Evolutionary conservation across 768 basidiomycete species (phyloP).

Genomic region (Filobasidium wieringae): DNA sequence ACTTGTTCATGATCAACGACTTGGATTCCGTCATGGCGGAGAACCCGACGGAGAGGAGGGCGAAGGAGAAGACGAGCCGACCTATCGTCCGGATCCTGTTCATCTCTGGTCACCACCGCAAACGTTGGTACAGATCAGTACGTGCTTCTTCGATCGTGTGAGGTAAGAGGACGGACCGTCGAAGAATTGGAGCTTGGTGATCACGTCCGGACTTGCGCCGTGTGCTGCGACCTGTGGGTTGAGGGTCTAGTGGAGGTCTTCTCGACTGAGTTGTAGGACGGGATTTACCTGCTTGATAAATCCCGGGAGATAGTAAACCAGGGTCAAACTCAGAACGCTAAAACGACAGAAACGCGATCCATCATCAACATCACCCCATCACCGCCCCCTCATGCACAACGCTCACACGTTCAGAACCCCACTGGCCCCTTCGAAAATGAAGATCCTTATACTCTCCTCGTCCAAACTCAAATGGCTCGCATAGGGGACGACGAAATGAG

Average conservation of each 20-base stretch:
- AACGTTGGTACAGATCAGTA: background rate
- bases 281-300: conserved; percentile 1
- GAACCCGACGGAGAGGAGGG: background rate
- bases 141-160: background rate
- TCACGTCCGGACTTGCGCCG: conserved; percentile 3
- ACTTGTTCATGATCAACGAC: background rate
- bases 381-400: background rate
- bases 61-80: background rate
- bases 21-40: background rate
- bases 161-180: background rate
- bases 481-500: conserved; percentile 3
- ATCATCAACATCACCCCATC: background rate
- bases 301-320: conserved; percentile 1
- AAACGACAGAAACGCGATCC: background rate
- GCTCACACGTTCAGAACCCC: conserved; percentile 4
- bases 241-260: background rate
- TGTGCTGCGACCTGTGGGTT: conserved; percentile 1
- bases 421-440: conserved; percentile 1
- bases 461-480: background rate
- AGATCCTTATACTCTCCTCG: background rate
- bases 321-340: conserved; percentile 4
- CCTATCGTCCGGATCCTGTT: conserved; percentile 6
- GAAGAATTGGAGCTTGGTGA: conserved; percentile 11
- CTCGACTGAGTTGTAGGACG: background rate
- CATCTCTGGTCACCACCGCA: background rate